Evolutionary conservation across 1,139 yeast species (phyloP).

Genomic region (Suhomyces coccinellae): DNA sequence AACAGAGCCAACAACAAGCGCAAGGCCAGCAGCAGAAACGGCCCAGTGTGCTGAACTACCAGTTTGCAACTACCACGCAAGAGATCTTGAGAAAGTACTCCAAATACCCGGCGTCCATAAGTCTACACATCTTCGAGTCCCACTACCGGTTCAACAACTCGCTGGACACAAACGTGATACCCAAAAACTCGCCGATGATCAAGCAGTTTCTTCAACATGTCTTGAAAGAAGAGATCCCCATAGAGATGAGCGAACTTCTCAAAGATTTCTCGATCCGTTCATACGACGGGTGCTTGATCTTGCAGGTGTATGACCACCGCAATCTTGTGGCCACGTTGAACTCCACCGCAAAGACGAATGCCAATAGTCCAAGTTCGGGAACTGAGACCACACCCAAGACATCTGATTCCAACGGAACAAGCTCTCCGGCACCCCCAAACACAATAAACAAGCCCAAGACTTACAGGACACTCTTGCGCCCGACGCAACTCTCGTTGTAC

Average conservation of each 20-base stretch:
- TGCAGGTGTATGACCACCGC: slow-evolving; percentile 79
- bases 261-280: slow-evolving; percentile 81
- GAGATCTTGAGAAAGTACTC: slow-evolving; percentile 78
- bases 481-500: slow-evolving; percentile 78
- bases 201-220: slow-evolving; percentile 79
- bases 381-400: slow-evolving; percentile 4
- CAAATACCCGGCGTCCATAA: slow-evolving; percentile 77
- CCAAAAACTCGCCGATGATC: slow-evolving; percentile 77
- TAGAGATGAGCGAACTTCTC: slow-evolving; percentile 83
- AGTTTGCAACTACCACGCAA: slow-evolving; percentile 70
- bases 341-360: slow-evolving; percentile 4
- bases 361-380: slow-evolving; percentile 4
- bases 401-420: slow-evolving; percentile 4
- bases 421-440: slow-evolving; percentile 6
- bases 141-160: slow-evolving; percentile 78
- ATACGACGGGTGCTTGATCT: slow-evolving; percentile 85
- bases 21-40: slow-evolving; percentile 29
- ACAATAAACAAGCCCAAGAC: slow-evolving; percentile 54
- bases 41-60: slow-evolving; percentile 37
- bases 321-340: slow-evolving; percentile 28
- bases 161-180: slow-evolving; percentile 73
- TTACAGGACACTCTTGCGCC: slow-evolving; percentile 73
- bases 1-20: slow-evolving; percentile 29
- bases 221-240: slow-evolving; percentile 80
- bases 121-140: slow-evolving; percentile 85